A percentile compares a stretch with the other conserved stretches of the same genome.
Conservation (phyloP, 164 flowering plant species). For the Magnolia kwangsiensis region DNA sequence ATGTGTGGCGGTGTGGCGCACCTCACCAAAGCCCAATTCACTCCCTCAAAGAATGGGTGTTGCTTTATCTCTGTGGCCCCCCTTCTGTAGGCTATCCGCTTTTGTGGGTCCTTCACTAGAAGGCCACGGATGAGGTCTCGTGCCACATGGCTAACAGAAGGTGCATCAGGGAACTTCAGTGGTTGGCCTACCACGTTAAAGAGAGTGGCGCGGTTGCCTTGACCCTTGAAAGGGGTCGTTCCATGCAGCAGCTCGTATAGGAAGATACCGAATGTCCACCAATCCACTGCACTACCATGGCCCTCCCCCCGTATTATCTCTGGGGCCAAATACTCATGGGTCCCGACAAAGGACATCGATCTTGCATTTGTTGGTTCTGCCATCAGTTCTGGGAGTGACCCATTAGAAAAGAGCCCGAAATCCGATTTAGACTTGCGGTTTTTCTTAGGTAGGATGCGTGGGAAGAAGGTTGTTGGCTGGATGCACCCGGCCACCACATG, state of each 20-base stretch:
- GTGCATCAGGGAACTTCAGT: slow-evolving; percentile 13
- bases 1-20: slow-evolving; percentile 3
- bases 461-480: slow-evolving; percentile 11
- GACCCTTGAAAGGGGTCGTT: slow-evolving; percentile 14
- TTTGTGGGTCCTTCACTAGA: slow-evolving; percentile 16
- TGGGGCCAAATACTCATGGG: slow-evolving; percentile 19
- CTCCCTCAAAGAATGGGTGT: slow-evolving; percentile 21
- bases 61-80: slow-evolving; percentile 20
- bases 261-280: slow-evolving; percentile 20
- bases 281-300: slow-evolving; percentile 17
- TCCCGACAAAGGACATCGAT: slow-evolving; percentile 18
- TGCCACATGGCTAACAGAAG: slow-evolving; percentile 5
- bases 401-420: slow-evolving; percentile 4
- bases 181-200: slow-evolving; percentile 11
- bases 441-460: slow-evolving; percentile 14
- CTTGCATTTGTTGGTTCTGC: slow-evolving; percentile 15
- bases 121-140: slow-evolving; percentile 14
- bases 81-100: slow-evolving; percentile 12
- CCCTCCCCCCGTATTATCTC: slow-evolving; percentile 20
- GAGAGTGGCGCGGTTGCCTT: slow-evolving; percentile 16
- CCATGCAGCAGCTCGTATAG: slow-evolving; percentile 16
- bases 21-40: slow-evolving; percentile 22
- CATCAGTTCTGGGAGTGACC: slow-evolving; percentile 10
- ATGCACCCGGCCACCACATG: slow-evolving; percentile 9
- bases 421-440: slow-evolving; percentile 15